Conservation (phyloP, 768 basidiomycete species). For the Podaxis rugospora region DNA sequence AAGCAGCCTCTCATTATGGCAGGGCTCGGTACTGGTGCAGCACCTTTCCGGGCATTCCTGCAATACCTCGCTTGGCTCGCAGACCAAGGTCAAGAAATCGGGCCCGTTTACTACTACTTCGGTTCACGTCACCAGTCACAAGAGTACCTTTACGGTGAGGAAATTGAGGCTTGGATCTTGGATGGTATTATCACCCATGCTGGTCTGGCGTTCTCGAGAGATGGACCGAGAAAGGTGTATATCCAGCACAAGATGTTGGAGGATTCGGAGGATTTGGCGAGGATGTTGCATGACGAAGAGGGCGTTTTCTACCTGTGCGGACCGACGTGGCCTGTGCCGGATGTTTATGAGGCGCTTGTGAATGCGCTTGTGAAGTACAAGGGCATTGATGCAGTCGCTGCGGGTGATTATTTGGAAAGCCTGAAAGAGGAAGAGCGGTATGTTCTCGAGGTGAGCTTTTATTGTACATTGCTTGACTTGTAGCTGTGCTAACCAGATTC, state of each 20-base stretch:
- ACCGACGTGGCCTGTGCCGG: constrained; percentile 99
- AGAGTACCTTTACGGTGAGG: constrained; percentile 96
- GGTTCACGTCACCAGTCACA: constrained; percentile 93
- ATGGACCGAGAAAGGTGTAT: constrained; percentile 89
- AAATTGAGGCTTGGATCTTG: constrained; percentile 90
- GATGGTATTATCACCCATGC: constrained; percentile 84
- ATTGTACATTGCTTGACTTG: not conserved
- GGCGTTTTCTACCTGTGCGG: constrained; percentile 97
- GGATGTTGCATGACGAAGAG: constrained; percentile 65
- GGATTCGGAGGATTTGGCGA: constrained; percentile 73
- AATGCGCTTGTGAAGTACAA: constrained; percentile 73
- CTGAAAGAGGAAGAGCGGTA: constrained; percentile 97
- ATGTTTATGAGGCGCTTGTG: constrained; percentile 91
- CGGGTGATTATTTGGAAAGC: constrained; percentile 80
- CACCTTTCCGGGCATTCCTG: constrained; percentile 98
- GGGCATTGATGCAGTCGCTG: constrained; percentile 55
- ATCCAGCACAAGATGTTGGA: constrained; percentile 99
- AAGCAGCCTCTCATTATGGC: constrained; percentile 97
- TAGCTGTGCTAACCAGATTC: not conserved
- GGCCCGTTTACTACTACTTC: constrained; percentile 97
- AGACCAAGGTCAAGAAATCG: constrained; percentile 72
- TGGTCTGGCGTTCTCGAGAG: constrained; percentile 95
- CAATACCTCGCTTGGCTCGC: constrained; percentile 89
- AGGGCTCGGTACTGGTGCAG: constrained; percentile 96
- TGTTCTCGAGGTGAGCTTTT: constrained; percentile 76